These are phyloP conservation scores for Oryza nivara DNA, from an alignment of 176 grass and related monocot genomes.

Conservation along the genomic window DNA sequence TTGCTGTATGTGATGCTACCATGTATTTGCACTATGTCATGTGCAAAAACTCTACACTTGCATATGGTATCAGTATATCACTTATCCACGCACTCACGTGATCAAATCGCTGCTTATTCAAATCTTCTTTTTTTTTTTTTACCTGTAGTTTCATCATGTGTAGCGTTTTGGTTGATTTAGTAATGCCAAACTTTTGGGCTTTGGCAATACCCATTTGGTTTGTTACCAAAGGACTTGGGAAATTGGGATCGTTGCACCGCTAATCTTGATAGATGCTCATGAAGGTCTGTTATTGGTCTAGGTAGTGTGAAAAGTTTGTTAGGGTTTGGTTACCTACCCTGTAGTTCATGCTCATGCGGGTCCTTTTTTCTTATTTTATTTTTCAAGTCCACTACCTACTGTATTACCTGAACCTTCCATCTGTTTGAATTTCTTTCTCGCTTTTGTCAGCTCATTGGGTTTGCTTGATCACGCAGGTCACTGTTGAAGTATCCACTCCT, in stretches of 20 bases:
- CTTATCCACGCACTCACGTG: slow-evolving; percentile 29
- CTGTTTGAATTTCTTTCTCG: not conserved
- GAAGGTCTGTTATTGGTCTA: not conserved
- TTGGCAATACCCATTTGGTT: not conserved
- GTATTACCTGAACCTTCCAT: slow-evolving; percentile 10
- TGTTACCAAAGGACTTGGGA: not conserved
- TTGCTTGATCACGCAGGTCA: slow-evolving; percentile 56
- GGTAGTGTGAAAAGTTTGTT: not conserved
- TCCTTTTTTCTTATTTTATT: slow-evolving; percentile 21
- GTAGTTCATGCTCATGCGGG: not conserved
- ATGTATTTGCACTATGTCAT: slow-evolving; percentile 23
- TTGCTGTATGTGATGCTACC: not conserved
- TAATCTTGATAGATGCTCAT: not conserved
- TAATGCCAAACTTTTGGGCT: not conserved
- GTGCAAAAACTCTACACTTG: not conserved
- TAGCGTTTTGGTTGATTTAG: slow-evolving; percentile 17
- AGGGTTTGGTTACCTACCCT: not conserved
- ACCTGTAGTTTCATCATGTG: slow-evolving; percentile 17
- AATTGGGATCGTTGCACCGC: not conserved
- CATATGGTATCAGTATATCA: slow-evolving; percentile 1
- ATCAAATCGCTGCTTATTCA: slow-evolving; percentile 16
- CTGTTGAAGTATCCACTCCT: slow-evolving; percentile 81
- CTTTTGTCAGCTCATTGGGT: slow-evolving; percentile 22
- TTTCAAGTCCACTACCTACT: slow-evolving; percentile 2
- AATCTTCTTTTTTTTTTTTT: not conserved